A percentile compares a stretch with the other conserved stretches of the same genome.
phyloP scores from a whole-genome alignment of 2,329 filamentous ascomycete genomes.

The Calonectria pauciramosa region DNA sequence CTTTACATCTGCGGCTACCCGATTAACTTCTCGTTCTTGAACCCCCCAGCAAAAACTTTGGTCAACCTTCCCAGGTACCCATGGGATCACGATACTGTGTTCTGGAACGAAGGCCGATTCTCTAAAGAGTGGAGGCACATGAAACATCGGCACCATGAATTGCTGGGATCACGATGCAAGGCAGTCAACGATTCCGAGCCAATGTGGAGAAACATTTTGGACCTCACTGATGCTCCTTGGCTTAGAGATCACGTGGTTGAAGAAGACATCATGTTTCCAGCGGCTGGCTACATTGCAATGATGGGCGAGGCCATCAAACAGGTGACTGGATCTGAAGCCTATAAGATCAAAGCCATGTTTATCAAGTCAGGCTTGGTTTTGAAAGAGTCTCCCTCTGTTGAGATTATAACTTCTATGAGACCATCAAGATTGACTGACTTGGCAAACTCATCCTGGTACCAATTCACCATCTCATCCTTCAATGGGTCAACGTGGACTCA shows the following conservation, averaged over 20 bases:
- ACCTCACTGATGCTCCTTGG: slow-evolving; percentile 50
- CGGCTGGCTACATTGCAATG: slow-evolving; percentile 53
- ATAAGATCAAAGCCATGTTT: slow-evolving; percentile 30
- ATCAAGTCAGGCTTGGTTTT: slow-evolving; percentile 46
- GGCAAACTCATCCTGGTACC: slow-evolving; percentile 45
- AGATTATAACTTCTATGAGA: slow-evolving; percentile 50
- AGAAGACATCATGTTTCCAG: slow-evolving; percentile 57
- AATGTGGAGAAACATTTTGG: slow-evolving; percentile 37
- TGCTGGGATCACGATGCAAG: slow-evolving; percentile 41
- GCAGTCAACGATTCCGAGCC: slow-evolving; percentile 35
- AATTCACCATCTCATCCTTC: slow-evolving; percentile 46
- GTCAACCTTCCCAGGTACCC: slow-evolving; percentile 54
- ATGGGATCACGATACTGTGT: slow-evolving; percentile 53
- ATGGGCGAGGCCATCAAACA: slow-evolving; percentile 41
- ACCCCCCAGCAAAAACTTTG: slow-evolving; percentile 14
- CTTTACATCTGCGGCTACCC: not conserved
- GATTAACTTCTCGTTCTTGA: slow-evolving; percentile 15
- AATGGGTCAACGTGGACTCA: slow-evolving; percentile 40
- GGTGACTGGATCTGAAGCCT: slow-evolving; percentile 32
- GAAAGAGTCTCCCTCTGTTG: slow-evolving; percentile 38
- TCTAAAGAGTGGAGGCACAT: slow-evolving; percentile 50
- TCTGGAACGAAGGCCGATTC: slow-evolving; percentile 51
- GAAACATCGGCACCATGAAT: slow-evolving; percentile 52
- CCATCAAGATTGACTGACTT: slow-evolving; percentile 40
- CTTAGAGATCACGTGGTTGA: slow-evolving; percentile 59